Evolutionary conservation across 768 basidiomycete species (phyloP).

Genomic region (Tylopilus sp.): DNA sequence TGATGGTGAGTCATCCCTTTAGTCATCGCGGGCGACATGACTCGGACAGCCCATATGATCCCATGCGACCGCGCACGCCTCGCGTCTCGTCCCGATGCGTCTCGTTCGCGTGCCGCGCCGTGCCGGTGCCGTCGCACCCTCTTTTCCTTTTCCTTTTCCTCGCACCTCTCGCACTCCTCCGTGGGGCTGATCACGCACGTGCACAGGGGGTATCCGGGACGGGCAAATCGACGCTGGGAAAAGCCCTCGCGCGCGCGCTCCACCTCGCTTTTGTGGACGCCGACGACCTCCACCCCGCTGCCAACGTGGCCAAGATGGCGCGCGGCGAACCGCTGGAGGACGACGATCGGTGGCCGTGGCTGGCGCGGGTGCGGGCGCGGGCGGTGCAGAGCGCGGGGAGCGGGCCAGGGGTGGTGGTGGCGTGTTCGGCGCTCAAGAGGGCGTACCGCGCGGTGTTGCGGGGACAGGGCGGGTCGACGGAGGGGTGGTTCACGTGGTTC

Average conservation of each 20-base stretch:
- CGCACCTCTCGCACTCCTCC: too few relatives aligned
- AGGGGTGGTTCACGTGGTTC: conserved; percentile 56
- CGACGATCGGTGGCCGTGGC: conserved; percentile 83
- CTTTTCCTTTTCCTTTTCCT: too few relatives aligned
- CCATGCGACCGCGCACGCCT: too few relatives aligned
- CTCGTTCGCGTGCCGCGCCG: too few relatives aligned
- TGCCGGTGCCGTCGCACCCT: too few relatives aligned
- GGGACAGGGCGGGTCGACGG: conserved; percentile 25
- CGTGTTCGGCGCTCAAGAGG: conserved; percentile 81
- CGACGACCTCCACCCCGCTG: conserved; percentile 78
- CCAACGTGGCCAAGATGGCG: conserved; percentile 88
- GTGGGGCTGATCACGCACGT: too few relatives aligned
- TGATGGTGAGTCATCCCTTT: conserved; percentile 42
- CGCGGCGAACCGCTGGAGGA: conserved; percentile 73
- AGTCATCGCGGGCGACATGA: too few relatives aligned
- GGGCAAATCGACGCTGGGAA: conserved; percentile 70
- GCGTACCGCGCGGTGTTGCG: conserved; percentile 82
- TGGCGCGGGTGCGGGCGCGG: conserved; percentile 63
- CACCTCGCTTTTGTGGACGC: conserved; percentile 83
- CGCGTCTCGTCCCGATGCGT: too few relatives aligned
- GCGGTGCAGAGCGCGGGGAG: conserved; percentile 37
- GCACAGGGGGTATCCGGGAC: conserved; percentile 71
- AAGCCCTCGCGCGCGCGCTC: conserved; percentile 55
- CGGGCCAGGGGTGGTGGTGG: conserved; percentile 64
- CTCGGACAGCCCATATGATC: too few relatives aligned